Evolutionary conservation across 768 basidiomycete genomes (phyloP).

Genomic region (Pisolithus tinctorius): DNA sequence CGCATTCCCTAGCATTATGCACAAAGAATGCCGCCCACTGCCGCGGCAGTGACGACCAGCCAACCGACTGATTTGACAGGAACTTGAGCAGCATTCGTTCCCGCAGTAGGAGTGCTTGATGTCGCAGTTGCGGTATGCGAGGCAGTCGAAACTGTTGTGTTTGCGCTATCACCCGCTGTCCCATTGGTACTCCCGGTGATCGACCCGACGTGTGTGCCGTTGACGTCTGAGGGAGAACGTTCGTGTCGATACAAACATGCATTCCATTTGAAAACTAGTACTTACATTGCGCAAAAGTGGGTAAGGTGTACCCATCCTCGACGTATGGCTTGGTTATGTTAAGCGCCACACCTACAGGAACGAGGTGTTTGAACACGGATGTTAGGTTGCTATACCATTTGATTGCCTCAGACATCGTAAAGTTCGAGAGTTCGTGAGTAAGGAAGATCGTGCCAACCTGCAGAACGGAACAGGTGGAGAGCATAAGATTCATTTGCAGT

Average conservation of each 20-base stretch:
- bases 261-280: neutral
- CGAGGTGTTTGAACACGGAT: slow-evolving; percentile 39
- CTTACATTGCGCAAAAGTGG: slow-evolving; percentile 13
- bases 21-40: neutral
- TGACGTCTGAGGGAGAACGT: neutral
- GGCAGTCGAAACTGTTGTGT: too few relatives aligned
- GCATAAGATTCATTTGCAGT: neutral
- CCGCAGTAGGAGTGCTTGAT: neutral
- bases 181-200: neutral
- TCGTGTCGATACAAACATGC: neutral
- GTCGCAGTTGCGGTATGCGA: neutral
- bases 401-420: slow-evolving; percentile 52
- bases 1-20: neutral
- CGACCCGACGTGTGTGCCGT: neutral
- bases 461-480: neutral
- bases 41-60: neutral
- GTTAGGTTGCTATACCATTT: slow-evolving; percentile 42
- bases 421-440: slow-evolving; percentile 54
- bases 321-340: slow-evolving; percentile 50
- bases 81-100: neutral
- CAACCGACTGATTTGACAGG: neutral
- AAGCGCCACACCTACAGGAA: slow-evolving; percentile 47
- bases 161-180: neutral
- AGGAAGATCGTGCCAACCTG: slow-evolving; percentile 48
- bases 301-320: slow-evolving; percentile 37